Conservation (phyloP, 352 stramenopile genomes). For the Pythium graminicola region DNA sequence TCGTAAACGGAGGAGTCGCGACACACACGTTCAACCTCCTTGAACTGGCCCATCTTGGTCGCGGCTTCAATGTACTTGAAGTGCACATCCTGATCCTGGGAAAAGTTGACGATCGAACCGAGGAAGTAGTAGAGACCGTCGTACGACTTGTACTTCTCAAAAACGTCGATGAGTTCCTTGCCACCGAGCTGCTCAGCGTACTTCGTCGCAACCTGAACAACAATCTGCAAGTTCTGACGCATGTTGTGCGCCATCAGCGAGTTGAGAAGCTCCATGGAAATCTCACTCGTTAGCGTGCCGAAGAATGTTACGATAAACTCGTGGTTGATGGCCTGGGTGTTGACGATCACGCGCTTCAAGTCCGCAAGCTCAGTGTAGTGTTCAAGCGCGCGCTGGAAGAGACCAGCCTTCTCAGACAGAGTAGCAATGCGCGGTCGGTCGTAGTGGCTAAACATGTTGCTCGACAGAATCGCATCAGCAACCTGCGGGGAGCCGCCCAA, state of each 20-base stretch:
- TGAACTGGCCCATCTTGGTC: constrained; percentile 99
- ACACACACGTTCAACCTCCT: constrained; percentile 99
- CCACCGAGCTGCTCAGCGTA: constrained; percentile 89
- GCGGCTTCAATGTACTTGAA: constrained; percentile 99
- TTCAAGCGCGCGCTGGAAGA: constrained; percentile 98
- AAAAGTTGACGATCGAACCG: constrained; percentile 98
- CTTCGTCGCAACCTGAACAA: constrained; percentile 97
- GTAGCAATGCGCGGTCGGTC: constrained; percentile 96
- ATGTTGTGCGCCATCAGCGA: constrained; percentile 97
- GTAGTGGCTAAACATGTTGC: constrained; percentile 99
- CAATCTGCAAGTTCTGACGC: constrained; percentile 97
- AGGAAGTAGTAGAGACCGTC: constrained; percentile 99
- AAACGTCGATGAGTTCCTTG: constrained; percentile 96
- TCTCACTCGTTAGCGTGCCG: constrained; percentile 95
- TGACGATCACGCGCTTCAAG: constrained; percentile 94
- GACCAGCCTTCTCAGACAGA: constrained; percentile 96
- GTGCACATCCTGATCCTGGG: constrained; percentile 97
- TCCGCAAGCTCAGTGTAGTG: constrained; percentile 98
- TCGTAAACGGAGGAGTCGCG: constrained; percentile 99
- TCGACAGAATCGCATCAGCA: constrained; percentile 98
- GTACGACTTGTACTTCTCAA: constrained; percentile 99
- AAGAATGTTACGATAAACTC: constrained; percentile 99
- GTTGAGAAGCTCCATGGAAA: constrained; percentile 98
- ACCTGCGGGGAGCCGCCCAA: constrained; percentile 98
- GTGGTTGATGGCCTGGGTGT: constrained; percentile 89